These are phyloP conservation scores for Bipolaris sorokiniana DNA, from an alignment of 2,329 filamentous ascomycete species.

Conservation along the genomic window DNA sequence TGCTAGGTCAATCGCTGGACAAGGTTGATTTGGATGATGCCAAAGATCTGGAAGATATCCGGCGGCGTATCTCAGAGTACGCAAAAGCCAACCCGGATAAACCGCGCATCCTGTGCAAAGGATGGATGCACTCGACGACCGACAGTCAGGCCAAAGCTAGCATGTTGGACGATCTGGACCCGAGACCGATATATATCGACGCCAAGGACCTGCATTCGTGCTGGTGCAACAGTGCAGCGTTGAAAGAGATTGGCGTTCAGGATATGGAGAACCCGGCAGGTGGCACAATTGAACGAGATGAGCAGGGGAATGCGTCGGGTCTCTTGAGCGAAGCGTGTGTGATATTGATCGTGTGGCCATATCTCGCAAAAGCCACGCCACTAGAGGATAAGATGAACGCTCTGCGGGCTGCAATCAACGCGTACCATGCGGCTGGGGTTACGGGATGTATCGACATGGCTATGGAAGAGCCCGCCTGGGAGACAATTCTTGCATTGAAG, in stretches of 20 bases:
- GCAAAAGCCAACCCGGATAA: slow-evolving; percentile 55
- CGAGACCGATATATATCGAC: slow-evolving; percentile 62
- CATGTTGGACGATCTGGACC: slow-evolving; percentile 60
- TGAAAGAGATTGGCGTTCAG: slow-evolving; percentile 58
- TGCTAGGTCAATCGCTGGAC: slow-evolving; percentile 61
- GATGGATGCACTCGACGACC: slow-evolving; percentile 65
- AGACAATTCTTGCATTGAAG: slow-evolving; percentile 55
- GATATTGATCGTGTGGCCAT: slow-evolving; percentile 62
- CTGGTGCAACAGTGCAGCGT: slow-evolving; percentile 62
- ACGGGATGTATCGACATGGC: slow-evolving; percentile 65
- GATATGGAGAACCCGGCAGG: slow-evolving; percentile 57
- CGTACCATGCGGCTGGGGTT: slow-evolving; percentile 59
- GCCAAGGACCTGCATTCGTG: slow-evolving; percentile 64
- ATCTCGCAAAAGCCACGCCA: slow-evolving; percentile 56
- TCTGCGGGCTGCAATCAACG: slow-evolving; percentile 55
- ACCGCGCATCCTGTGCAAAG: slow-evolving; percentile 58
- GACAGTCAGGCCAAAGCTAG: slow-evolving; percentile 56
- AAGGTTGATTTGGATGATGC: slow-evolving; percentile 59
- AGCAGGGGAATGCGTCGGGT: slow-evolving; percentile 56
- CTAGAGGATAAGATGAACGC: slow-evolving; percentile 58
- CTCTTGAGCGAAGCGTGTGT: slow-evolving; percentile 63
- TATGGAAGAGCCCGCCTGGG: slow-evolving; percentile 63
- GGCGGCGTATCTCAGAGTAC: slow-evolving; percentile 53
- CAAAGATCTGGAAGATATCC: slow-evolving; percentile 58
- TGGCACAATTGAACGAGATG: slow-evolving; percentile 60